Base-by-base conservation (phyloP, 2,329 filamentous ascomycete species). In the Phoma sp. region DNA sequence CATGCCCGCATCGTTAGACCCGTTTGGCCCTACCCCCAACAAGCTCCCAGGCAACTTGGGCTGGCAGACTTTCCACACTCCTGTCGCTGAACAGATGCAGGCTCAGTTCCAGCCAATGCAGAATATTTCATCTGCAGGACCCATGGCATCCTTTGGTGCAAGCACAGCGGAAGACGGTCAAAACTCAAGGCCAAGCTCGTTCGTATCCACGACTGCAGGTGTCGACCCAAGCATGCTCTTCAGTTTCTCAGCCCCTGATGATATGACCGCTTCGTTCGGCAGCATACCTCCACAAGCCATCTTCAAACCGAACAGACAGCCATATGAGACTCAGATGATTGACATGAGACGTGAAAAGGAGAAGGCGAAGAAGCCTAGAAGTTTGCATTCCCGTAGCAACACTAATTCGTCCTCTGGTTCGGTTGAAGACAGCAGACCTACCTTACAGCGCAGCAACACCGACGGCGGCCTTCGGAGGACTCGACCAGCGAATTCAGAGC, bases 151-250 rank as follows among this genome's bases (percentile, higher is more conserved):
- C 2, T 72, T 71, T 40, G 48, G 59, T 17, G 57, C 58, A 12
- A 69, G 48, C 45, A 65, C 63, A 29, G 52, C 61, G 29, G 63
- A 56, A 13, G 63, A 64, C 35, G 57, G 37, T 13, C 58, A 58
- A 7, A 55, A 35, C 37, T 73, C 68, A 37, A 63, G 63, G 45
- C 59, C 63, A 38, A 68, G 39, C 51, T 74, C 73, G 7, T 76
- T 75, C 44, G 60, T 71, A 17, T 68, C 74, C 17, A 73, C 73
- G 6, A 72, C 76, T 21, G 70, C 74, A 17, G 74, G 76, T 27
- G 79, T 83, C 9, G 75, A 83, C 59, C 80, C 81, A 13, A 82
- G 73, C 41, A 73, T 82, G 65, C 64, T 80, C 3, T 77, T 78
- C 56, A 78, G 77, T 58, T 78, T 78, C 49, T 71, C 71, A 13